phyloP scores from a whole-genome alignment of 2,329 filamentous ascomycete species.

The Talaromyces verruculosus region DNA sequence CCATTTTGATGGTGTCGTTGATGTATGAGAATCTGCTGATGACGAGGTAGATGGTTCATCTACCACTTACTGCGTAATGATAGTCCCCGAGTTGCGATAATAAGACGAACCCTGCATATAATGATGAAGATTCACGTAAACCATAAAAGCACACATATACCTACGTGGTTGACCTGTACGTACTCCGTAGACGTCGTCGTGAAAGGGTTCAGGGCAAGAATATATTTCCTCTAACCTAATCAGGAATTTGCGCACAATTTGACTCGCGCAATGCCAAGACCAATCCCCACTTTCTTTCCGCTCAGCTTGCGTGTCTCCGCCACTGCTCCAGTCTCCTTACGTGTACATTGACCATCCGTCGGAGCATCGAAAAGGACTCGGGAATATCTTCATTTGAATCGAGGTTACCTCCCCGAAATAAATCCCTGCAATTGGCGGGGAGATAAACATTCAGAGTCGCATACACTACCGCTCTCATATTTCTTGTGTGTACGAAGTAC shows the following conservation, averaged over 20 bases:
- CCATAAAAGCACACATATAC: neutral
- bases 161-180: neutral
- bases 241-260: neutral
- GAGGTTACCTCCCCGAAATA: neutral
- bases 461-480: neutral
- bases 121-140: neutral
- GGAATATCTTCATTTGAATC: neutral
- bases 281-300: neutral
- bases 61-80: neutral
- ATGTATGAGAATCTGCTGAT: neutral
- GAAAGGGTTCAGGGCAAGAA: neutral
- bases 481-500: neutral
- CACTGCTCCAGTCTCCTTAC: neutral
- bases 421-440: neutral
- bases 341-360: neutral
- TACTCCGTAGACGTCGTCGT: neutral
- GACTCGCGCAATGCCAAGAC: neutral
- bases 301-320: constrained; percentile 8
- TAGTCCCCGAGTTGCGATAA: neutral
- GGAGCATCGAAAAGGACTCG: neutral
- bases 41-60: neutral
- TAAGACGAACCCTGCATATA: neutral
- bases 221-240: neutral
- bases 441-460: neutral
- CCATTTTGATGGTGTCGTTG: neutral